A percentile compares a stretch with the other conserved stretches of the same genome.
Conservation (phyloP, 1,139 yeast species). For the Keqinozyma sinolaborantium region DNA sequence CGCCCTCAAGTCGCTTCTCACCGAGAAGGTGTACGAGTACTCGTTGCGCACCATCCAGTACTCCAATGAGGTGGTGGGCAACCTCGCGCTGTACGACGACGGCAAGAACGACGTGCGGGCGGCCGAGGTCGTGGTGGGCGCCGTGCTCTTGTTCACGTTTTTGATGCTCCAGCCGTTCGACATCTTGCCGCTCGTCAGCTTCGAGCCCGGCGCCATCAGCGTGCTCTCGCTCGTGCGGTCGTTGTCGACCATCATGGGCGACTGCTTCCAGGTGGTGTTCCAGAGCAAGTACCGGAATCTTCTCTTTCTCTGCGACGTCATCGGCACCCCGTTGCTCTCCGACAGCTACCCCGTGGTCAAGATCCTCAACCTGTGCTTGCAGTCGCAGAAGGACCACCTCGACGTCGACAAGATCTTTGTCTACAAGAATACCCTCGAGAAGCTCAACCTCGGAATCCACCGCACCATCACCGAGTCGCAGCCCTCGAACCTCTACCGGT, state of each 20-base stretch:
- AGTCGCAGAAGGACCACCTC: not conserved
- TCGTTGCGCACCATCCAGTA: constrained; percentile 10
- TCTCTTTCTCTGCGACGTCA: not conserved
- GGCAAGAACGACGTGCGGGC: constrained; percentile 3
- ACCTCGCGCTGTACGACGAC: not conserved
- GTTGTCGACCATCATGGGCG: not conserved
- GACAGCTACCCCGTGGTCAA: not conserved
- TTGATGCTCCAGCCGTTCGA: constrained; percentile 26
- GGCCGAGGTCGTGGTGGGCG: constrained; percentile 15
- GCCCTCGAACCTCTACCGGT: constrained; percentile 24
- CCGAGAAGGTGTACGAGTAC: constrained; percentile 3
- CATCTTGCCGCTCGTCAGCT: constrained; percentile 21
- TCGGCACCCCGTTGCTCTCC: not conserved
- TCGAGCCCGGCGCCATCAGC: constrained; percentile 7
- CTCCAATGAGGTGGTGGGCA: constrained; percentile 3
- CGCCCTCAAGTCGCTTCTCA: not conserved
- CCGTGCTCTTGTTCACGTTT: constrained; percentile 21
- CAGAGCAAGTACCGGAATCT: not conserved
- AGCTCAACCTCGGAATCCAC: constrained; percentile 6
- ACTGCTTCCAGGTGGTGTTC: not conserved
- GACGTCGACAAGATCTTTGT: not conserved
- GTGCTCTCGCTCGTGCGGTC: not conserved
- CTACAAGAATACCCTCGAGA: not conserved
- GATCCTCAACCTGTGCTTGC: not conserved
- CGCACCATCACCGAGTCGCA: constrained; percentile 6